These are phyloP conservation scores for Chytridiales sp. DNA, from an alignment of 371 early-diverging fungal species.

Conservation along the genomic window DNA sequence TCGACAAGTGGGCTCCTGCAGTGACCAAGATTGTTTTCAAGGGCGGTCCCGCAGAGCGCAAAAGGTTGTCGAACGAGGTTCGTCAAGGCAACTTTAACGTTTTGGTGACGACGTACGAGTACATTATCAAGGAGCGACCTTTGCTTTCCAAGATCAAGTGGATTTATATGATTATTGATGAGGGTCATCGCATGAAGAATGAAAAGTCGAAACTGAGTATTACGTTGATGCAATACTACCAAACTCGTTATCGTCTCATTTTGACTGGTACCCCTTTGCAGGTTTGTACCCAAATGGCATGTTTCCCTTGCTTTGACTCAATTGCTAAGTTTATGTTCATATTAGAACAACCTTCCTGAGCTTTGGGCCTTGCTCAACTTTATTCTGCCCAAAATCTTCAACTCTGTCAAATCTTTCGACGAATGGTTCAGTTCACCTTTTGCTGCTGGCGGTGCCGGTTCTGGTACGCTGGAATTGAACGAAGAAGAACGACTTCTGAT, in stretches of 20 bases:
- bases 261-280: constrained; percentile 99
- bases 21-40: constrained; percentile 89
- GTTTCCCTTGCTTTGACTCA: constrained; percentile 5
- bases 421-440: constrained; percentile 99
- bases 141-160: constrained; percentile 84
- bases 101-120: constrained; percentile 97
- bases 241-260: constrained; percentile 88
- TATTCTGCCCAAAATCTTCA: constrained; percentile 94
- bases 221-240: constrained; percentile 81
- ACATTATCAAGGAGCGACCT: constrained; percentile 90
- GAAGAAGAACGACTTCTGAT: constrained; percentile 98
- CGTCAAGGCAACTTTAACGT: constrained; percentile 86
- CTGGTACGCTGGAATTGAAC: constrained; percentile 85
- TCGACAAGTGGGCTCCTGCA: constrained; percentile 98
- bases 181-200: constrained; percentile 99
- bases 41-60: constrained; percentile 77
- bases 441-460: constrained; percentile 66
- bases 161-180: constrained; percentile 97
- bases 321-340: constrained; percentile 17
- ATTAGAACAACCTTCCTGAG: constrained; percentile 97
- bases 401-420: constrained; percentile 93
- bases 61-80: constrained; percentile 69
- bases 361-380: constrained; percentile 99
- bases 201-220: constrained; percentile 81
- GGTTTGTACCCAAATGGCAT: constrained; percentile 48